Evolutionary conservation across 2,329 filamentous ascomycete genomes (phyloP).

Genomic region (Paracamarosporium sp.): DNA sequence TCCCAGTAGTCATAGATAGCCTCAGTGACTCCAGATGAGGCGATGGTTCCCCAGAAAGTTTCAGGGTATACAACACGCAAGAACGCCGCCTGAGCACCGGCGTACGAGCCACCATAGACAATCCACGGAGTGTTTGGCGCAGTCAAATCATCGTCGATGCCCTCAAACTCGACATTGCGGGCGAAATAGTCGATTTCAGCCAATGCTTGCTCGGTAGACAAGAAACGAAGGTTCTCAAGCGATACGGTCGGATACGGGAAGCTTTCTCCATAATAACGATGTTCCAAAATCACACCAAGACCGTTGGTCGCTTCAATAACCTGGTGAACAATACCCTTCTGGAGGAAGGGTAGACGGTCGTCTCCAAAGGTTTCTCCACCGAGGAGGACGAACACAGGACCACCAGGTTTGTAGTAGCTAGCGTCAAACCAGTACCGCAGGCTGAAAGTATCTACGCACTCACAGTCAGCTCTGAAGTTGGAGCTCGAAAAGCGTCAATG

Average conservation of each 20-base stretch:
- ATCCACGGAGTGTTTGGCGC: conserved; percentile 73
- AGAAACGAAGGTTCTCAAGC: conserved; percentile 76
- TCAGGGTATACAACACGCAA: conserved; percentile 79
- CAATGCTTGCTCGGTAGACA: conserved; percentile 82
- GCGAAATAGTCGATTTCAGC: conserved; percentile 86
- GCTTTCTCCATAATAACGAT: conserved; percentile 84
- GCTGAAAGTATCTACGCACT: conserved; percentile 62
- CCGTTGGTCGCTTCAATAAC: conserved; percentile 71
- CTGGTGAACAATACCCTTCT: conserved; percentile 78
- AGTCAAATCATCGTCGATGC: conserved; percentile 70
- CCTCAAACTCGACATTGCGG: conserved; percentile 72
- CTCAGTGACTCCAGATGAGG: conserved; percentile 78
- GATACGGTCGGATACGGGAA: conserved; percentile 71
- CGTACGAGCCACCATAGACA: conserved; percentile 84
- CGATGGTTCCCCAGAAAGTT: conserved; percentile 78
- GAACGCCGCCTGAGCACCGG: conserved; percentile 80
- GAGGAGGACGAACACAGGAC: conserved; percentile 80
- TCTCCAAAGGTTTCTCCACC: conserved; percentile 72
- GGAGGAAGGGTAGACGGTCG: conserved; percentile 71
- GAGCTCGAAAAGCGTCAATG: no score
- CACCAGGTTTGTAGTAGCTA: conserved; percentile 75
- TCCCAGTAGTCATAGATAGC: conserved; percentile 80
- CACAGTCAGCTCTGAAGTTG: no score
- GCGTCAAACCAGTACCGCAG: conserved; percentile 87
- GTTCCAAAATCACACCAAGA: conserved; percentile 81